phyloP scores from a whole-genome alignment of 345 rosid species.

The Abelmoschus esculentus region DNA sequence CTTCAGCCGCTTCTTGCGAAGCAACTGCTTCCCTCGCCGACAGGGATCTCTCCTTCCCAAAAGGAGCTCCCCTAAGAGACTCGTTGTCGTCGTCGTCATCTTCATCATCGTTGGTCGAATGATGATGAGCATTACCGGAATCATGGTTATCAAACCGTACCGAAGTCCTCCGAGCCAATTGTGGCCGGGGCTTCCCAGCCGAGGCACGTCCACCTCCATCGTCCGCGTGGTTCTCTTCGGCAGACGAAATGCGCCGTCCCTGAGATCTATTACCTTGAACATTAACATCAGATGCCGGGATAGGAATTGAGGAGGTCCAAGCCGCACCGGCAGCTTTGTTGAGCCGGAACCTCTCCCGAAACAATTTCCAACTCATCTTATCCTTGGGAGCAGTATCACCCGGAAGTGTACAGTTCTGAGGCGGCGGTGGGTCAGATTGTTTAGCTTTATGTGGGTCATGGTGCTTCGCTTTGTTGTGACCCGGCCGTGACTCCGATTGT shows the following conservation, averaged over 20 bases:
- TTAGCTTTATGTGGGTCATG: not conserved
- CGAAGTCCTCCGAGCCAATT: conserved; percentile 1
- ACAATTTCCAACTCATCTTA: conserved; percentile 63
- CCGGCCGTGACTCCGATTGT: too few relatives aligned
- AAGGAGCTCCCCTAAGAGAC: conserved; percentile 21
- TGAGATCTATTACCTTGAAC: conserved; percentile 26
- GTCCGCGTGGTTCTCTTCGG: conserved; percentile 23
- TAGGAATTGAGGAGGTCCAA: conserved; percentile 51
- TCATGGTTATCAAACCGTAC: conserved; percentile 32
- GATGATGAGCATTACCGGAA: not conserved
- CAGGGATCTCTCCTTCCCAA: conserved; percentile 51
- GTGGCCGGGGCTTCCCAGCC: not conserved
- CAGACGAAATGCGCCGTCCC: conserved; percentile 42
- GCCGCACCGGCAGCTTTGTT: conserved; percentile 61
- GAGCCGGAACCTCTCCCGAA: conserved; percentile 64
- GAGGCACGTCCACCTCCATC: conserved; percentile 16
- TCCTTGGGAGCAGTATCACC: conserved; percentile 54
- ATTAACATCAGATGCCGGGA: conserved; percentile 58
- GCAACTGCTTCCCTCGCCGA: conserved; percentile 88
- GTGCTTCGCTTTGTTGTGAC: too few relatives aligned
- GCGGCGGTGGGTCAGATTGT: not conserved
- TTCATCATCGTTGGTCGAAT: conserved; percentile 8
- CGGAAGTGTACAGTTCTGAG: conserved; percentile 8
- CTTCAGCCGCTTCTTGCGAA: conserved; percentile 68
- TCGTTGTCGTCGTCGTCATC: conserved; percentile 18